Conservation (phyloP, 1,284 basidiomycete species). For the Ganoderma resinaceum region DNA sequence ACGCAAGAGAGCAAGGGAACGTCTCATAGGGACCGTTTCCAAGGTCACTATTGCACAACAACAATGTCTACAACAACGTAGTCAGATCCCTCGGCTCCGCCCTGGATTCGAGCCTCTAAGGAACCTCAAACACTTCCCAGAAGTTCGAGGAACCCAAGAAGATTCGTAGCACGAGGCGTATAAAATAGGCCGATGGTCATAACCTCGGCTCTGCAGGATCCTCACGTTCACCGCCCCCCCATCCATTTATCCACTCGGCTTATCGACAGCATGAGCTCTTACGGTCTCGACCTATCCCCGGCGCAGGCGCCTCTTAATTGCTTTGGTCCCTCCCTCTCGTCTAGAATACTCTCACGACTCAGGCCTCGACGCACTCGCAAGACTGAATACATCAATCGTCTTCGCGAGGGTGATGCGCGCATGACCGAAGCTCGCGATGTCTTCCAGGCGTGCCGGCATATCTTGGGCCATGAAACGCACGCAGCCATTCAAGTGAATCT, state of each 20-base stretch:
- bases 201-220: not conserved
- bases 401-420: slow-evolving; percentile 15
- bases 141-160: not conserved
- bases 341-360: slow-evolving; percentile 17
- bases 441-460: slow-evolving; percentile 10
- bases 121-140: not conserved
- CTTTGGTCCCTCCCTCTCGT: slow-evolving; percentile 16
- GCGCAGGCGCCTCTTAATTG: slow-evolving; percentile 27
- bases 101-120: not conserved
- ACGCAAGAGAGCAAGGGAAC: not conserved
- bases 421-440: slow-evolving; percentile 14
- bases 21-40: slow-evolving; percentile 8
- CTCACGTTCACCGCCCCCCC: slow-evolving; percentile 16
- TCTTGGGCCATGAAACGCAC: slow-evolving; percentile 6
- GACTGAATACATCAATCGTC: slow-evolving; percentile 16
- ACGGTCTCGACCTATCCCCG: slow-evolving; percentile 18
- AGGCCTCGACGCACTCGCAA: slow-evolving; percentile 21
- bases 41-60: slow-evolving; percentile 14
- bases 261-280: slow-evolving; percentile 15
- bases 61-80: slow-evolving; percentile 10
- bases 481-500: slow-evolving; percentile 8
- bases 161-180: slow-evolving; percentile 13
- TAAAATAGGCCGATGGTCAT: slow-evolving; percentile 5
- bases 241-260: slow-evolving; percentile 8
- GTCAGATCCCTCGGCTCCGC: not conserved